A percentile compares a stretch with the other conserved stretches of the same genome.
Conservation (phyloP, 306 rosid species). For the Medicago arabica region DNA sequence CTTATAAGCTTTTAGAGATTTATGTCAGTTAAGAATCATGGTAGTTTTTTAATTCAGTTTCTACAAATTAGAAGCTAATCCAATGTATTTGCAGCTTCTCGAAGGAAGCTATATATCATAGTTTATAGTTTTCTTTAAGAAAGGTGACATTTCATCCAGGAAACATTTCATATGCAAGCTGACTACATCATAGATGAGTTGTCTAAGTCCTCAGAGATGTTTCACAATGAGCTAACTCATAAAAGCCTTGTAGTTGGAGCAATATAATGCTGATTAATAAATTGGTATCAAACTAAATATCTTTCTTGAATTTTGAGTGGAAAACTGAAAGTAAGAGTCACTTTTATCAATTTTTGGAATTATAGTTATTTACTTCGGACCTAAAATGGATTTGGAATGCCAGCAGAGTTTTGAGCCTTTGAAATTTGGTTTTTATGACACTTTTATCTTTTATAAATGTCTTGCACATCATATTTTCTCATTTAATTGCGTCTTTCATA, state of each 20-base stretch:
- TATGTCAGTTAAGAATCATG: background rate
- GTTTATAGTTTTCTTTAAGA: background rate
- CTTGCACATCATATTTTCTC: background rate
- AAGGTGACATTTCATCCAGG: too few relatives aligned
- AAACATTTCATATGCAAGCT: background rate
- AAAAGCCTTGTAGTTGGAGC: background rate
- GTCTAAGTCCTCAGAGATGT: background rate
- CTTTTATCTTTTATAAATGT: background rate
- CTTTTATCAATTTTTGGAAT: background rate
- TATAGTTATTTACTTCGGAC: background rate
- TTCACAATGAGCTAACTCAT: constrained; percentile 2
- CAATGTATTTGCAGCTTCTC: background rate
- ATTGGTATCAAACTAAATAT: background rate
- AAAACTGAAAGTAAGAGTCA: background rate
- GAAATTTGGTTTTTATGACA: background rate
- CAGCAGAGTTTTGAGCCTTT: constrained; percentile 15
- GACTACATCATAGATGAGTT: background rate
- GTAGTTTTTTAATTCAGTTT: background rate
- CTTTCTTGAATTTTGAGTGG: background rate
- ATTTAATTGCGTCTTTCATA: constrained; percentile 14
- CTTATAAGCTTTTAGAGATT: background rate
- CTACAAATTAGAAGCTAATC: background rate
- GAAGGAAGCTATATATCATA: background rate
- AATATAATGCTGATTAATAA: background rate
- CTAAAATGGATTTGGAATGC: constrained; percentile 22